phyloP scores from a whole-genome alignment of 1,139 yeast species.

The Kodamaea plutei region DNA sequence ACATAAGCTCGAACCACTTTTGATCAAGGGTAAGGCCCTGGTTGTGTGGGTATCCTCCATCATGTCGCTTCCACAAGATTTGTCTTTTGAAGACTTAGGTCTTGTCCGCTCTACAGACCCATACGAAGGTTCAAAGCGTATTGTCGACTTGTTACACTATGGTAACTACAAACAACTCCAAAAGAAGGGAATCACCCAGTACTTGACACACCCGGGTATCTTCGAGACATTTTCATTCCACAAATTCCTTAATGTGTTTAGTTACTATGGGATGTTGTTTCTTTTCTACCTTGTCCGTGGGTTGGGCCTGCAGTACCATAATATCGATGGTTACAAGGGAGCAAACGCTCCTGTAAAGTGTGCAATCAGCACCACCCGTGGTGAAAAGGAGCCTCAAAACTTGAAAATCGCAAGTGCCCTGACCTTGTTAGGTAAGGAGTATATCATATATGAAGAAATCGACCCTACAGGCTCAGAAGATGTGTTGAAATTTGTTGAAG shows the following conservation, averaged over 20 bases:
- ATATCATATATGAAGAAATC: slow-evolving; percentile 49
- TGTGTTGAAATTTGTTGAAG: slow-evolving; percentile 56
- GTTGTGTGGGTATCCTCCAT: slow-evolving; percentile 84
- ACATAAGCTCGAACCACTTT: slow-evolving; percentile 53
- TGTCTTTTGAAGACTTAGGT: slow-evolving; percentile 73
- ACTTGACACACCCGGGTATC: slow-evolving; percentile 90
- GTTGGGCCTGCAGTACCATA: slow-evolving; percentile 83
- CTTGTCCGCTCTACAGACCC: slow-evolving; percentile 59
- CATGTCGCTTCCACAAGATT: slow-evolving; percentile 67
- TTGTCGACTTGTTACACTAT: slow-evolving; percentile 76
- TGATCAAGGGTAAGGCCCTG: slow-evolving; percentile 55
- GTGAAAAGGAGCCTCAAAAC: slow-evolving; percentile 46
- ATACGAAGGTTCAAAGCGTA: slow-evolving; percentile 89
- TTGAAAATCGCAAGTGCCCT: slow-evolving; percentile 76
- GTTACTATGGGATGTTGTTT: slow-evolving; percentile 80
- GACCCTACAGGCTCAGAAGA: slow-evolving; percentile 64
- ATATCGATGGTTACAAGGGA: slow-evolving; percentile 81
- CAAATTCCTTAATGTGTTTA: slow-evolving; percentile 68
- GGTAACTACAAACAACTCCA: slow-evolving; percentile 56
- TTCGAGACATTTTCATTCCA: slow-evolving; percentile 80
- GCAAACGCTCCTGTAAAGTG: slow-evolving; percentile 71
- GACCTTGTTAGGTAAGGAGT: slow-evolving; percentile 59
- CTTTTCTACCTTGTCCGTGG: slow-evolving; percentile 81
- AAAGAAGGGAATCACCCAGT: slow-evolving; percentile 56
- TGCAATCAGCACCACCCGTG: slow-evolving; percentile 30